Conservation (phyloP, 1,284 basidiomycete species). For the Jaminaea rosea region DNA sequence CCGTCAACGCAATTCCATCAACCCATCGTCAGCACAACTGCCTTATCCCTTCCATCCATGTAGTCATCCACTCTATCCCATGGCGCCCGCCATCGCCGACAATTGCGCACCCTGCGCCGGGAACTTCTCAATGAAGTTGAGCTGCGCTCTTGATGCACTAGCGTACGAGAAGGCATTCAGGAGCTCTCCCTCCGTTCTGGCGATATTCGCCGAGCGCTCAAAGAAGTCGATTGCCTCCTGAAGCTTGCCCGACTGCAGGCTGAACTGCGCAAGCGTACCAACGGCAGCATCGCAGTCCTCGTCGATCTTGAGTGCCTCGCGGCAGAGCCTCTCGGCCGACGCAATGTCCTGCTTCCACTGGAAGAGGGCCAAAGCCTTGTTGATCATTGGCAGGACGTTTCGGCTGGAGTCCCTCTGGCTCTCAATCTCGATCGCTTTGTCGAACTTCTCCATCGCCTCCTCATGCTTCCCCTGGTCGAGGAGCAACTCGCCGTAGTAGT, state of each 20-base stretch:
- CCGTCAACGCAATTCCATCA: neutral
- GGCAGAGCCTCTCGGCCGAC: conserved; percentile 73
- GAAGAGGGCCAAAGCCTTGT: conserved; percentile 90
- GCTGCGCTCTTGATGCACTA: conserved; percentile 31
- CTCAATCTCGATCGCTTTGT: conserved; percentile 83
- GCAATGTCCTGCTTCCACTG: conserved; percentile 88
- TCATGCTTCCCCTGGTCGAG: conserved; percentile 83
- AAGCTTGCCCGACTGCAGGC: conserved; percentile 82
- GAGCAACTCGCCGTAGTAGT: conserved; percentile 77
- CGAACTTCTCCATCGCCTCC: conserved; percentile 91
- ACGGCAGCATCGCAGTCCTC: conserved; percentile 93
- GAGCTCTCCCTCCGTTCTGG: conserved; percentile 83
- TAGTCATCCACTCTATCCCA: neutral
- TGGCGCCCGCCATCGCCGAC: conserved; percentile 35
- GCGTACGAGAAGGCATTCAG: conserved; percentile 73
- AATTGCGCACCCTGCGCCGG: conserved; percentile 40
- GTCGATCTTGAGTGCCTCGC: conserved; percentile 72
- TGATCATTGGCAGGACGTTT: conserved; percentile 64
- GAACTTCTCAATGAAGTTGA: conserved; percentile 40
- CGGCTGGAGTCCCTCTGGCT: conserved; percentile 45
- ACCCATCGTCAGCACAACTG: neutral
- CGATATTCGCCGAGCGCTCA: conserved; percentile 70
- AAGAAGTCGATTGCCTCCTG: conserved; percentile 81
- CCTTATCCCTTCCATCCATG: neutral
- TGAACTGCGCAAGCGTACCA: conserved; percentile 87